Base-by-base conservation (phyloP, 192 early-diverging fungal species). In the Coemansia sp. region DNA sequence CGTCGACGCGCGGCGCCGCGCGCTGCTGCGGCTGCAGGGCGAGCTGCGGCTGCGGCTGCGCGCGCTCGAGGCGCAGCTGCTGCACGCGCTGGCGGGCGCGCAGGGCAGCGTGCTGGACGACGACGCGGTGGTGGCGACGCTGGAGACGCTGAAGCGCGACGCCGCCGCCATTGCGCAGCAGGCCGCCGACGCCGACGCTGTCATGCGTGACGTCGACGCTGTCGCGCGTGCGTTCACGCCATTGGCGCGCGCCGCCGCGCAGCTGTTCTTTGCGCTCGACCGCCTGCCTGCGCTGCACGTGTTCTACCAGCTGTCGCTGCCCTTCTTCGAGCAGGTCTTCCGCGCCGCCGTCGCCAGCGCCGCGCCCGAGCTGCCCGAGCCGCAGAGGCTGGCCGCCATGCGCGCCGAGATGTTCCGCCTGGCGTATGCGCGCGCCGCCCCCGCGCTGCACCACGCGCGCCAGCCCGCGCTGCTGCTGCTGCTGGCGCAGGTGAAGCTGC, bases 251-350 rank as follows among this genome's bases (percentile, higher is more conserved):
- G 86, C 93, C 10, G 96, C 94, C 83, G 91, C 94, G 61, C 89
- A 92, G 3, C 90, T 99, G 43, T 99, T 94, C 86, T 99, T 99
- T 84, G 87, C 90, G n/a, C 90, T 99, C 84, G 98, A 99, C 65
- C 96, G 97, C 65, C 84, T 99, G 40, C 85, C 91, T 57, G 76
- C 86, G 40, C 73, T 99, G 45, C 86, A 99, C 67, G 89, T 93
- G 71, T 99, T 98, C 82, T 99, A 99, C 80, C 96, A 97, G 84
- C 98, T 99, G 84, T 98, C 97, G 22, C 89, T 98, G 31, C 94
- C 93, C 72, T 99, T 96, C 79, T 98, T 99, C 82, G 87, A 92
- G 54, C 87, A 90, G 54, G 96, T 98, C 42, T 99, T 99, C 86
- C 81, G 92, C 67, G 87, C 74, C 59, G 89, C 95, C 0, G 85